Evolutionary conservation across 768 basidiomycete genomes (phyloP), one percentile per base, ranked within the genome.

Genomic region (Leucosporidium yakuticum): DNA sequence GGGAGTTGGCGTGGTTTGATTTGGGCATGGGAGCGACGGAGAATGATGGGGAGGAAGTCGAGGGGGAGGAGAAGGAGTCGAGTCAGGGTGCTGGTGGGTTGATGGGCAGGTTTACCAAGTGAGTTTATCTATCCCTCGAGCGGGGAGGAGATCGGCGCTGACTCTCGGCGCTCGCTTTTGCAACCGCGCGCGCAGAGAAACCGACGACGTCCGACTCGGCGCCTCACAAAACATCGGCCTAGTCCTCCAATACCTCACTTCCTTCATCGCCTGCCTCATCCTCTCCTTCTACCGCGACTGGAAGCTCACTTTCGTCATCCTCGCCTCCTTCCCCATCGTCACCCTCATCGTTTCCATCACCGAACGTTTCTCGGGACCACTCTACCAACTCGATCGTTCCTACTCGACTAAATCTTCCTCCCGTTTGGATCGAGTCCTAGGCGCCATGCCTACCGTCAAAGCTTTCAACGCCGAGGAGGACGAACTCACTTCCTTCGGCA

Each of bases 1-100:
- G 87, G 75, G 86, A 87, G 27, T 88, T 95, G 84, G 82, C 83
- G n/a, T 96, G 94, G 93, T 96, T 91, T 77, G 93, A 96, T 79
- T 78, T 84, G 50, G 86, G 89, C 65, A 87, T 88, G 83, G 81
- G 81, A 4, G 65, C 69, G 23, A 62, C 57, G 7, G 69, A 67
- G 51, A 31, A 59, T 20, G 57, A 44, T 4, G 79, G 80, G 14
- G 86, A 85, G 21, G 77, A 71, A 29, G 82, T 81, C 49, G 78
- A 82, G 29, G 80, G 79, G 11, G 76, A 79, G 48, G 71, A 77
- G 62, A 75, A 77, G 70, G 77, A 80, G 54, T 83, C 84, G 31
- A 44, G 83, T 85, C 49, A 80, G 87, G 90, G 90, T 69, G 91
- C 91, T 60, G 91, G 88, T 68, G 93, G 92, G 27, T 81, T 96